phyloP scores from a whole-genome alignment of 2,329 filamentous ascomycete species.

The Plenodomus biglobosus region DNA sequence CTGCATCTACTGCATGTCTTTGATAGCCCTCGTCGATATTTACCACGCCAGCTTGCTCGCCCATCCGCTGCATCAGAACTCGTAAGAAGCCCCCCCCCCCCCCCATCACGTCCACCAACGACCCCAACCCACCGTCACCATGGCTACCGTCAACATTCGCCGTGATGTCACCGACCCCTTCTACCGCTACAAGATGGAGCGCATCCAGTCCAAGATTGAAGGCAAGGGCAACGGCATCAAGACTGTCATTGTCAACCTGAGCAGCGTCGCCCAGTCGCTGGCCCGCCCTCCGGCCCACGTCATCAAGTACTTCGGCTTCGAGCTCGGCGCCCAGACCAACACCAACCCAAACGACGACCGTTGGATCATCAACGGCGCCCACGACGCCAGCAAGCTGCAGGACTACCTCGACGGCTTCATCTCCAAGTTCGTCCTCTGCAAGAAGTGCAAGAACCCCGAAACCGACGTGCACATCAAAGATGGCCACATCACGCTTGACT shows the following conservation, averaged over 20 bases:
- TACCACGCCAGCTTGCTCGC: slow-evolving; percentile 34
- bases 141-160: slow-evolving; percentile 98
- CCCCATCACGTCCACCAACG: slow-evolving; percentile 25
- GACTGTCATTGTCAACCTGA: slow-evolving; percentile 94
- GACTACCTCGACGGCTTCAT: slow-evolving; percentile 99
- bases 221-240: slow-evolving; percentile 99
- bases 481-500: slow-evolving; percentile 87
- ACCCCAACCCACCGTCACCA: slow-evolving; percentile 60
- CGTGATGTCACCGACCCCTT: slow-evolving; percentile 95
- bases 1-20: slow-evolving; percentile 62
- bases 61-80: slow-evolving; percentile 35
- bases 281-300: slow-evolving; percentile 90
- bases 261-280: slow-evolving; percentile 87
- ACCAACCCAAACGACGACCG: slow-evolving; percentile 95
- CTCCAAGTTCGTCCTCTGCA: slow-evolving; percentile 97
- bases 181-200: slow-evolving; percentile 99
- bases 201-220: slow-evolving; percentile 97
- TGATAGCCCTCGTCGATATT: slow-evolving; percentile 57
- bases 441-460: slow-evolving; percentile 99
- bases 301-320: slow-evolving; percentile 99
- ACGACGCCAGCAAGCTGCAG: slow-evolving; percentile 93
- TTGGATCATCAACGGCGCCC: slow-evolving; percentile 99
- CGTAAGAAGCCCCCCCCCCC: slow-evolving; percentile 26
- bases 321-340: slow-evolving; percentile 98
- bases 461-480: slow-evolving; percentile 96